phyloP scores from a whole-genome alignment of 2,329 filamentous ascomycete genomes.

The Talaromyces sp. region DNA sequence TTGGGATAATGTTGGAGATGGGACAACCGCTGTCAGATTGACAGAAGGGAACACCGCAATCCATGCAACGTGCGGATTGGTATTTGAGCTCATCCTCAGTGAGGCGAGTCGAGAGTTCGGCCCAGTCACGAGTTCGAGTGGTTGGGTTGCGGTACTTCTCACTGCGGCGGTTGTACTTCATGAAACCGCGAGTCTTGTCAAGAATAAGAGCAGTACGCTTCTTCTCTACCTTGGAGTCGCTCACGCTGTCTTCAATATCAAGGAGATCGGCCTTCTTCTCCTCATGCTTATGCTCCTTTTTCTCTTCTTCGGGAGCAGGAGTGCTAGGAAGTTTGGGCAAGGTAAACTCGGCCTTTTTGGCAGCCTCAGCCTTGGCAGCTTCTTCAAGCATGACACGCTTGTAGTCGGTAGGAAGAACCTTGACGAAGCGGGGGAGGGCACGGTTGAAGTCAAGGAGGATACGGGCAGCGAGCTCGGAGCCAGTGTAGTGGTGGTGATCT shows the following conservation, averaged over 20 bases:
- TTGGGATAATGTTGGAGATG: conserved; percentile 96
- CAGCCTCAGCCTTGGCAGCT: conserved; percentile 76
- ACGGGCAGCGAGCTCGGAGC: conserved; percentile 87
- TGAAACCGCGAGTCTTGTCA: conserved; percentile 97
- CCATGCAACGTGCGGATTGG: conserved; percentile 95
- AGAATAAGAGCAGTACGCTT: conserved; percentile 83
- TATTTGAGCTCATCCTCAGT: conserved; percentile 96
- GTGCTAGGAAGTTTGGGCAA: conserved; percentile 60
- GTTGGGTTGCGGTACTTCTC: conserved; percentile 89
- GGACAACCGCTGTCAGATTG: conserved; percentile 94
- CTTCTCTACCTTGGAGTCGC: conserved; percentile 80
- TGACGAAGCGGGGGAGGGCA: conserved; percentile 84
- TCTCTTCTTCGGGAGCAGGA: conserved; percentile 47
- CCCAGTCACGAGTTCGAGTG: conserved; percentile 87
- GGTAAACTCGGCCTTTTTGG: conserved; percentile 78
- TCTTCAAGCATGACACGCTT: conserved; percentile 88
- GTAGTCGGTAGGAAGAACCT: conserved; percentile 91
- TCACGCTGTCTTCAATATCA: conserved; percentile 89
- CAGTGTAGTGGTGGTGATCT: conserved; percentile 97
- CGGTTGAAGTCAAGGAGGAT: conserved; percentile 94
- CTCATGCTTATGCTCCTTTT: conserved; percentile 57
- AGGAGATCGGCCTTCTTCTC: conserved; percentile 67
- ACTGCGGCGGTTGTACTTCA: conserved; percentile 88
- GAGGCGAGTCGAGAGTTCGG: conserved; percentile 79
- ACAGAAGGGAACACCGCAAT: conserved; percentile 97